Percentiles rank a stretch among this genome's conserved stretches.
Evolutionary conservation across 257 asterid genomes (phyloP).

Genomic region (Ophiorrhiza pumila): DNA sequence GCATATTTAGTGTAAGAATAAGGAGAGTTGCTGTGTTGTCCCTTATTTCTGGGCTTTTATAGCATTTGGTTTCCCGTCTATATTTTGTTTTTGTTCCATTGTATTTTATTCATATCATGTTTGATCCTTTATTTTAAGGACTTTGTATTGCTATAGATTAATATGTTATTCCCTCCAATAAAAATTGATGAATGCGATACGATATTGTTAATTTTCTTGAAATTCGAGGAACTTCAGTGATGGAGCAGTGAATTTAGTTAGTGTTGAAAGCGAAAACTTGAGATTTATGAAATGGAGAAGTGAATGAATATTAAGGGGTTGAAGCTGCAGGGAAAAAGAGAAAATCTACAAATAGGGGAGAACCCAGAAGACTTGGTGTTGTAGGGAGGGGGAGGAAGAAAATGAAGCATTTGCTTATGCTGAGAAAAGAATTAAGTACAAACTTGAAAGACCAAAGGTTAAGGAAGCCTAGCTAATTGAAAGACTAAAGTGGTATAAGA

Average conservation of each 20-base stretch:
- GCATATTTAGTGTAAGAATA: no score
- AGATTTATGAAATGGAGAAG: neutral
- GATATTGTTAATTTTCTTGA: neutral
- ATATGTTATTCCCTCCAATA: no score
- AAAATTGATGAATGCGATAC: no score
- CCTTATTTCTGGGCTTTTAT: neutral
- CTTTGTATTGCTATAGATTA: no score
- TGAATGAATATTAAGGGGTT: neutral
- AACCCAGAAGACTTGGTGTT: neutral
- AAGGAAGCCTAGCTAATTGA: slow-evolving; percentile 70
- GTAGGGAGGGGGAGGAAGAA: neutral
- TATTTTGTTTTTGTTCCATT: no score
- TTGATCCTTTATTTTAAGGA: no score
- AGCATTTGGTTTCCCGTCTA: neutral
- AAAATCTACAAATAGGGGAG: no score
- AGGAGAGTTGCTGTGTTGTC: no score
- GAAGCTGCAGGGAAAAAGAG: neutral
- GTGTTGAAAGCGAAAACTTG: neutral
- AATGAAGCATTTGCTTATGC: no score
- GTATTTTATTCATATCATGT: no score
- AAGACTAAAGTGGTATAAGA: slow-evolving; percentile 74
- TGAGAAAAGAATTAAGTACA: no score
- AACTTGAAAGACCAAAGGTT: neutral
- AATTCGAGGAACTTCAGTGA: neutral
- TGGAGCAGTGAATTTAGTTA: neutral